These are phyloP conservation scores for Ustilago esculenta DNA, from an alignment of 1,284 basidiomycete species.

Conservation along the genomic window DNA sequence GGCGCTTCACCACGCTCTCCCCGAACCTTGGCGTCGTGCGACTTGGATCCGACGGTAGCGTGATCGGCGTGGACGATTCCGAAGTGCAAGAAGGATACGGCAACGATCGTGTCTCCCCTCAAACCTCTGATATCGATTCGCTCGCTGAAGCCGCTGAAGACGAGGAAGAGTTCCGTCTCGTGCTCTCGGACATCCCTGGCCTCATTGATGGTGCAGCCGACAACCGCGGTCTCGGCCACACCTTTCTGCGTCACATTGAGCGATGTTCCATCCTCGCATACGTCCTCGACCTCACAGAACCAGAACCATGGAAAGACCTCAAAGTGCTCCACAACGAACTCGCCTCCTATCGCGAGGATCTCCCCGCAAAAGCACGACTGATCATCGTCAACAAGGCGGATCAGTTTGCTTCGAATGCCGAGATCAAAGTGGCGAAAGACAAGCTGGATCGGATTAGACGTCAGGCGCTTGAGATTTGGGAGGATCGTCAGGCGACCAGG, in stretches of 20 bases:
- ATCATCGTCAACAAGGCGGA: conserved; percentile 97
- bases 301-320: conserved; percentile 75
- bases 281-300: conserved; percentile 84
- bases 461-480: conserved; percentile 12
- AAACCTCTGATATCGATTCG: too few relatives aligned
- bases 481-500: conserved; percentile 14
- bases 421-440: conserved; percentile 24
- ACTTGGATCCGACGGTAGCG: conserved; percentile 74
- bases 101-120: neutral
- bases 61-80: conserved; percentile 35
- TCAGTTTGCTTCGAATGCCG: conserved; percentile 8
- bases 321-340: conserved; percentile 79
- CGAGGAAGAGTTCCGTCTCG: conserved; percentile 80
- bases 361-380: conserved; percentile 72
- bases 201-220: conserved; percentile 84
- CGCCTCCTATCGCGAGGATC: conserved; percentile 80
- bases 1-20: conserved; percentile 94
- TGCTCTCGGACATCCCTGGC: conserved; percentile 96
- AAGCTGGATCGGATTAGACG: conserved; percentile 26
- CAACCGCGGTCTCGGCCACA: conserved; percentile 91
- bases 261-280: conserved; percentile 88
- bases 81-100: conserved; percentile 44
- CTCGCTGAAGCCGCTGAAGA: conserved; percentile 62
- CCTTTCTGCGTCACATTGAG: conserved; percentile 92
- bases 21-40: conserved; percentile 93